Percentiles rank a stretch among this genome's conserved stretches.
Conservation (phyloP, 345 rosid species). For the Dimocarpus longan region DNA sequence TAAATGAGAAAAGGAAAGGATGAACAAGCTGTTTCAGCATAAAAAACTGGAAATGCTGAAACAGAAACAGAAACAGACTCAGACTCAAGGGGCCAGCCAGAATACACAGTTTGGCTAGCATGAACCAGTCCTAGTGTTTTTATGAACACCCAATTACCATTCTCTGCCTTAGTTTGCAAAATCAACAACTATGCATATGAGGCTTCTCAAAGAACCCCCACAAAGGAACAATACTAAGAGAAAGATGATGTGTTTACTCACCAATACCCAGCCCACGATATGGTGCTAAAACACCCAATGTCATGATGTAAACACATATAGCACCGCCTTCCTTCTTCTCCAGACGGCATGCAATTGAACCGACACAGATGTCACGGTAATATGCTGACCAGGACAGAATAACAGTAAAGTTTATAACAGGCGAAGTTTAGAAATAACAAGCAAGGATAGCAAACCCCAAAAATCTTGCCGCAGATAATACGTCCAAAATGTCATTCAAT, state of each 20-base stretch:
- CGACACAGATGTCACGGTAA: constrained; percentile 93
- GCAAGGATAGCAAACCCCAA: not conserved
- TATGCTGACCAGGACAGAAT: constrained; percentile 56
- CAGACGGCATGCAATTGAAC: constrained; percentile 92
- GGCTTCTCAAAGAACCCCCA: constrained; percentile 5
- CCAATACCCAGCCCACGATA: constrained; percentile 96
- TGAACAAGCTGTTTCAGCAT: not conserved
- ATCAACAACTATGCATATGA: not conserved
- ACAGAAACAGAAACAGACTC: constrained; percentile 10
- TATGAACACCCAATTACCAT: not conserved
- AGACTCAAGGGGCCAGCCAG: not conserved
- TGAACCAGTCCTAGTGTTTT: not conserved
- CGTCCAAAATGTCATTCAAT: not conserved
- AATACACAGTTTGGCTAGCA: not conserved
- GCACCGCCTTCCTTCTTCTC: constrained; percentile 90
- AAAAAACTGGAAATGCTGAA: not conserved
- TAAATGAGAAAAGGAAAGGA: not conserved
- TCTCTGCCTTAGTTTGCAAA: not conserved
- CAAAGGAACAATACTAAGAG: not conserved
- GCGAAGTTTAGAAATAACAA: not conserved
- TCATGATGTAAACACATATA: constrained; percentile 87
- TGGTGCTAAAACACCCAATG: constrained; percentile 94
- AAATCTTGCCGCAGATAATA: not conserved
- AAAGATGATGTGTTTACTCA: constrained; percentile 39
- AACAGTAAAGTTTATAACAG: constrained; percentile 10